Evolutionary conservation across 495 filamentous ascomycete species (phyloP).

Genomic region (Bacidia rubella): DNA sequence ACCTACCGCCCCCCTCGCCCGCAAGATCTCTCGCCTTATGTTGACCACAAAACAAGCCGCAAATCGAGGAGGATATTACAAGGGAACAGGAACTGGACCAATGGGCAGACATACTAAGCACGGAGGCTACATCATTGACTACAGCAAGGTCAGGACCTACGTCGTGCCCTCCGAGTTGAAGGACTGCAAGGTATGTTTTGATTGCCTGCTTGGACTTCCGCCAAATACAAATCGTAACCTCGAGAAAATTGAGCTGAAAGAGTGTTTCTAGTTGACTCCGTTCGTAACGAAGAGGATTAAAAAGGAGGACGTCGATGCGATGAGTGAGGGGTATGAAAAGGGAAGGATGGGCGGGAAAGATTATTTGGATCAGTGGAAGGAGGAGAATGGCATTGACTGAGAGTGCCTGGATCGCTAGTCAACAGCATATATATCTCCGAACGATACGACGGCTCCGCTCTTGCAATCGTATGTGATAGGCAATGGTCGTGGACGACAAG

Average conservation of each 20-base stretch:
- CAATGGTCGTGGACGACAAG: no score
- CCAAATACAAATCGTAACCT: neutral
- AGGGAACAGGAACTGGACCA: constrained; percentile 76
- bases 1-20: constrained; percentile 56
- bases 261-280: constrained; percentile 54
- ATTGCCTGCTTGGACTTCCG: neutral
- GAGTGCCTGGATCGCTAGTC: no score
- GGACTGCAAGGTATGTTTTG: constrained; percentile 51
- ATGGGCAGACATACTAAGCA: constrained; percentile 78
- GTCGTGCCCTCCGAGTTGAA: constrained; percentile 55
- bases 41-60: constrained; percentile 86
- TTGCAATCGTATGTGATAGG: no score
- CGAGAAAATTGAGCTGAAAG: neutral
- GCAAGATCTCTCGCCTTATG: constrained; percentile 49
- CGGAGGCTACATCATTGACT: constrained; percentile 74
- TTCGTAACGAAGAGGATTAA: constrained; percentile 61
- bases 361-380: constrained; percentile 58
- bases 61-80: constrained; percentile 75
- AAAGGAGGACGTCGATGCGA: constrained; percentile 27
- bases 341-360: constrained; percentile 42
- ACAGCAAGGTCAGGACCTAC: constrained; percentile 79
- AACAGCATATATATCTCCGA: no score
- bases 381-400: constrained; percentile 48
- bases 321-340: constrained; percentile 32
- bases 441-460: no score